Conservation (phyloP, 1,139 yeast genomes). For the Nakaseomyces glabratus region DNA sequence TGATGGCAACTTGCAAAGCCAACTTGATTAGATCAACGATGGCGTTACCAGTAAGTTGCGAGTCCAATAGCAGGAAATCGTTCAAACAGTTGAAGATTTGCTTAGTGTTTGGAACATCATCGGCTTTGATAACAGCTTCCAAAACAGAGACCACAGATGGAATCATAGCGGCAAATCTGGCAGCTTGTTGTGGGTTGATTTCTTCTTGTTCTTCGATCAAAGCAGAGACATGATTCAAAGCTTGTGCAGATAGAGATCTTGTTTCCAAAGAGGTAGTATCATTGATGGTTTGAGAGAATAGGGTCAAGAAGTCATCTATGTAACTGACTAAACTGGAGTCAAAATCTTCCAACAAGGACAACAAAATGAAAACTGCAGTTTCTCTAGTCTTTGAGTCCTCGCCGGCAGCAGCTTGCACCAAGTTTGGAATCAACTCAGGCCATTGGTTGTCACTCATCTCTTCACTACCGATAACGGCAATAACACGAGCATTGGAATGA, state of each 20-base stretch:
- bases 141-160: conserved; percentile 80
- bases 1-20: conserved; percentile 66
- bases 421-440: conserved; percentile 67
- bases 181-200: conserved; percentile 42
- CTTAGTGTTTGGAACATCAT: conserved; percentile 64
- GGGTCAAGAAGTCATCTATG: conserved; percentile 56
- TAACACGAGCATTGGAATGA: conserved; percentile 83
- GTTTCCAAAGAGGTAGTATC: conserved; percentile 63
- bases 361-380: conserved; percentile 73
- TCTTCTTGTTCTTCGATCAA: conserved; percentile 51
- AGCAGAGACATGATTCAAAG: conserved; percentile 68
- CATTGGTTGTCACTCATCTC: conserved; percentile 64
- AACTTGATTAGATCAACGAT: conserved; percentile 61
- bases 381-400: conserved; percentile 60
- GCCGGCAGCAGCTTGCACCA: conserved; percentile 63
- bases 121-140: conserved; percentile 60
- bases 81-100: conserved; percentile 80
- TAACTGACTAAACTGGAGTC: conserved; percentile 54
- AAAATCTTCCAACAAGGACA: conserved; percentile 69
- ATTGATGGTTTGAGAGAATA: conserved; percentile 58
- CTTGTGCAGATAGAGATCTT: conserved; percentile 75
- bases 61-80: conserved; percentile 66
- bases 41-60: conserved; percentile 70
- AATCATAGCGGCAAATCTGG: conserved; percentile 54
- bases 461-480: conserved; percentile 72